These are phyloP conservation scores for Coffea canephora DNA, from an alignment of 257 asterid genomes.

Conservation along the genomic window DNA sequence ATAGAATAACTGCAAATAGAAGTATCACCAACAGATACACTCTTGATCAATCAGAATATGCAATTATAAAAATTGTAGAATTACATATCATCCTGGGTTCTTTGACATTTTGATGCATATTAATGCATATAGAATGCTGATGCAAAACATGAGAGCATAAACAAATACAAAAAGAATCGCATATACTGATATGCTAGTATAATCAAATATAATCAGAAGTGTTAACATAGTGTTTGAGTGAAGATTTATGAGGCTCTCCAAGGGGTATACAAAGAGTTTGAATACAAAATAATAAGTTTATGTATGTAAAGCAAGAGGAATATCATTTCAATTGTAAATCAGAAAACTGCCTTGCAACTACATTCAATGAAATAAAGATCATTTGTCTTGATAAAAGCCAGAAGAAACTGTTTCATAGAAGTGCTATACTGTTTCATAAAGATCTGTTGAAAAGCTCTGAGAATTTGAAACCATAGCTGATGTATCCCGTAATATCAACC, in stretches of 20 bases:
- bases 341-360: background rate
- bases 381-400: background rate
- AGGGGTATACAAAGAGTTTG: background rate
- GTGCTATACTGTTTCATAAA: background rate
- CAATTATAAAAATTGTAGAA: background rate
- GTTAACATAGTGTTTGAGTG: background rate
- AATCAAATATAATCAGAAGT: background rate
- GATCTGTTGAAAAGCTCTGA: background rate
- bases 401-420: background rate
- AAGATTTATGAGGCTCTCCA: background rate
- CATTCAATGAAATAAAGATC: background rate
- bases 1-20: conserved; percentile 76
- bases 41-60: background rate
- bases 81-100: background rate
- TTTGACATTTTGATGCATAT: background rate
- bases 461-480: background rate
- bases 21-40: conserved; percentile 44
- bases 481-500: background rate
- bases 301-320: background rate
- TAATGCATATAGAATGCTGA: background rate
- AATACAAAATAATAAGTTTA: background rate
- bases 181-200: background rate
- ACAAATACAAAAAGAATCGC: background rate
- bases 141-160: background rate
- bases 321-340: background rate